Evolutionary conservation across 2,329 filamentous ascomycete species (phyloP), one percentile per base, ranked within the genome.

Genomic region (Hypoxylon sp.): DNA sequence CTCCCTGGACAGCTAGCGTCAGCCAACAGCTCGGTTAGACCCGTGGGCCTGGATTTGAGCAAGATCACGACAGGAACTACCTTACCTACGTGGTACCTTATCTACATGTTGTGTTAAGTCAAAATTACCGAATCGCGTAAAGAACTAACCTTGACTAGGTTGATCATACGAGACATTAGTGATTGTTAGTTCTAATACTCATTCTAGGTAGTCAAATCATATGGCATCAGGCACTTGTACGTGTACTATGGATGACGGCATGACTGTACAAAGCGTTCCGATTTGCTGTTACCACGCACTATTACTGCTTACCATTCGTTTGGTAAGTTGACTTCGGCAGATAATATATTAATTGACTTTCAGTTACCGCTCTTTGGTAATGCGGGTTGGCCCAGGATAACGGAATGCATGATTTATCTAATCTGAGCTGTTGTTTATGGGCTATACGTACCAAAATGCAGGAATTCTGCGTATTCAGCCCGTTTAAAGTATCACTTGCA

Each of bases 341-440:
- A 43, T n/a, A 19, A 43, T 43, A 43, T 43, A 43, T 43, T 43
- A 43, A 43, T 43, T 19, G 38, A 43, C 38, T 43, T 43, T 5
- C 3, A 25, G 38, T n/a, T 43, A 19, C 38, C 17, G 6, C 25
- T 17, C 19, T 17, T 2, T 19, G 19, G 6, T n/a, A 19, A 43
- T 7, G 38, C 14, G 14, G 10, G 38, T n/a, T n/a, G 14, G 5
- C 38, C 38, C 38, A 9, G 38, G 38, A 19, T 9, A 19, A 19
- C 14, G 38, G 38, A 19, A 43, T 17, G n/a, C 38, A 43, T 43
- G 38, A 19, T 43, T 36, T 13, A 2, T 14, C 32, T 36, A 36
- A 13, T 11, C 32, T 36, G 14, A 13, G 4, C 17, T 19, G 9
- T 19, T n/a, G n/a, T n/a, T n/a, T n/a, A n/a, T n/a, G n/a, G n/a